Evolutionary conservation across 2,329 filamentous ascomycete genomes (phyloP).

Genomic region (Ophiostoma sp.): DNA sequence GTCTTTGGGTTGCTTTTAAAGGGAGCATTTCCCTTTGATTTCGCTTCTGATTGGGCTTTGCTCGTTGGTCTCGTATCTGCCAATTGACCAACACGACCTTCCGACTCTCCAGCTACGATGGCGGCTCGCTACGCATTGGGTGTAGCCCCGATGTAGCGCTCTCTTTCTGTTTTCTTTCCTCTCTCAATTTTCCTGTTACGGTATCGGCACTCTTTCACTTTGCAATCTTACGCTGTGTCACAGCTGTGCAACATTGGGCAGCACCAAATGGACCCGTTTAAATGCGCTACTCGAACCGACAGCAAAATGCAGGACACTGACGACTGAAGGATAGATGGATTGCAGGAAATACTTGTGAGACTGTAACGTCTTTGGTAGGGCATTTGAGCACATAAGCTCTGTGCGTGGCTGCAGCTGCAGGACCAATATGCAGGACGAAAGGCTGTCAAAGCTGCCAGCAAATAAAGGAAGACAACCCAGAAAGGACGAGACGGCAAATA

Average conservation of each 20-base stretch:
- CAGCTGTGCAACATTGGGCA: not conserved
- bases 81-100: not conserved
- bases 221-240: constrained; percentile 3
- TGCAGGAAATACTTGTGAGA: not conserved
- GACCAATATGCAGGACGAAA: not conserved
- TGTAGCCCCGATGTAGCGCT: not conserved
- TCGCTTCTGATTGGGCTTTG: not conserved
- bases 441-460: not conserved
- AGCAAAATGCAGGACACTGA: no score
- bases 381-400: not conserved
- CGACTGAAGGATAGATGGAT: not conserved
- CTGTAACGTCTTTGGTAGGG: not conserved
- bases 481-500: constrained; percentile 4
- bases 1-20: not conserved
- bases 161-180: not conserved
- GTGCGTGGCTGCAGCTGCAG: not conserved
- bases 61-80: not conserved
- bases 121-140: not conserved
- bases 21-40: not conserved
- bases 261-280: not conserved
- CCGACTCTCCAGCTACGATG: not conserved
- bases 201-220: not conserved
- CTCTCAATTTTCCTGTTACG: not conserved
- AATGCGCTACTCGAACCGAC: not conserved
- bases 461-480: not conserved